Percentiles rank a stretch among this genome's conserved stretches.
These are phyloP conservation scores for Sedum album DNA, from an alignment of 164 flowering plant genomes.

Conservation along the genomic window DNA sequence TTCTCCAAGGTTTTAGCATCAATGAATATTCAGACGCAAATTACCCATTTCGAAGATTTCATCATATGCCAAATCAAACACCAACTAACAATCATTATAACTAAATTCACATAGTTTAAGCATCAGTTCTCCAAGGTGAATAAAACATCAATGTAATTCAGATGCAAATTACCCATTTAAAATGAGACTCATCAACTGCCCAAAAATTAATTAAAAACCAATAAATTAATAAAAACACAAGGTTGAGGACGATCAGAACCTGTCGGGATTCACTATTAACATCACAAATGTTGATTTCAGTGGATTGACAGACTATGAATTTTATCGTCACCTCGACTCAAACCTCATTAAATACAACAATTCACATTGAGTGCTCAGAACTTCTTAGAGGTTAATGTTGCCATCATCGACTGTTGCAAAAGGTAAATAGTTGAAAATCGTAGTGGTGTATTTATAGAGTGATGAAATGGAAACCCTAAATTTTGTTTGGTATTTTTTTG, in stretches of 20 bases:
- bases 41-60: too few species aligned
- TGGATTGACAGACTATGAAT: slow-evolving; percentile 1
- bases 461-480: background rate
- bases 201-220: background rate
- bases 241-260: background rate
- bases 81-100: too few species aligned
- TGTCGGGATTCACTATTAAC: slow-evolving; percentile 6
- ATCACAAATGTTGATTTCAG: background rate
- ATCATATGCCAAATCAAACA: too few species aligned
- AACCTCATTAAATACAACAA: background rate
- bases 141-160: background rate
- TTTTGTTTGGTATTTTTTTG: background rate
- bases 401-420: background rate
- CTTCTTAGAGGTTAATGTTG: background rate
- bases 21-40: too few species aligned
- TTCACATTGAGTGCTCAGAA: background rate
- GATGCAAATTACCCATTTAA: background rate
- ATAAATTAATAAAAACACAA: background rate
- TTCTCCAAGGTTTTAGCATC: too few species aligned
- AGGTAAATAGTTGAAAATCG: too few species aligned
- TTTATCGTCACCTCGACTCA: background rate
- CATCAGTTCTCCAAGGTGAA: background rate
- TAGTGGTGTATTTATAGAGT: background rate
- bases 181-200: background rate
- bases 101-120: too few species aligned